These are phyloP conservation scores for Saccharomyces kudriavzevii DNA, from an alignment of 805 yeast species.

Conservation along the genomic window DNA sequence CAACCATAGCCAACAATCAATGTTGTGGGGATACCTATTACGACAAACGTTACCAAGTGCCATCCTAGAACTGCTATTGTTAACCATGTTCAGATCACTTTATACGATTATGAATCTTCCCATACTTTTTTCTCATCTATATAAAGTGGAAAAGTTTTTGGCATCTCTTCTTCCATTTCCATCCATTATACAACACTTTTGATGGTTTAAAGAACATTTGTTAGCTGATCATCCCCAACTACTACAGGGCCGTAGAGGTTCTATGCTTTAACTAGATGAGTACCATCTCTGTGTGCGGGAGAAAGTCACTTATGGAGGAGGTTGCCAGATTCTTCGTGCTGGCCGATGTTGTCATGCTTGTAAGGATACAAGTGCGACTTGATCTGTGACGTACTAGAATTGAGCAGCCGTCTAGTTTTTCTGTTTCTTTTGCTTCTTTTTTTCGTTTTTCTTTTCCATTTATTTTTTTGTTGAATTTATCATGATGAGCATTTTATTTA, in stretches of 20 bases:
- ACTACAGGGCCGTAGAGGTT: neutral
- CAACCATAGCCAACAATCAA: neutral
- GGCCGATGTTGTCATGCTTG: neutral
- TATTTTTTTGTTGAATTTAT: neutral
- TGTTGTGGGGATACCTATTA: neutral
- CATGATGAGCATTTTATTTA: constrained; percentile 2
- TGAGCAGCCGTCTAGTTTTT: neutral
- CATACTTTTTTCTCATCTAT: neutral
- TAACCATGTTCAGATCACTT: neutral
- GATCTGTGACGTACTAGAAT: neutral
- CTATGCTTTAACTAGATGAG: neutral
- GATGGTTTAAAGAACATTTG: neutral
- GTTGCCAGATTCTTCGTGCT: neutral
- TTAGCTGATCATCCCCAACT: neutral
- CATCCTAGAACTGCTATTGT: neutral
- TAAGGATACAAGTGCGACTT: neutral
- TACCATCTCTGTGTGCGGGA: neutral
- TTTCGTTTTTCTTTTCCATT: neutral
- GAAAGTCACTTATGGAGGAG: neutral
- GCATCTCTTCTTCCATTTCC: too few relatives aligned
- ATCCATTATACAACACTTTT: neutral
- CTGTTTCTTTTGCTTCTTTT: neutral
- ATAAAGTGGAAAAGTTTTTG: neutral
- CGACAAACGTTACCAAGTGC: too few relatives aligned
- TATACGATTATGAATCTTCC: neutral